Evolutionary conservation across 192 early-diverging fungal species (phyloP), one percentile per base, ranked within the genome.

Genomic region (Coemansia sp.): DNA sequence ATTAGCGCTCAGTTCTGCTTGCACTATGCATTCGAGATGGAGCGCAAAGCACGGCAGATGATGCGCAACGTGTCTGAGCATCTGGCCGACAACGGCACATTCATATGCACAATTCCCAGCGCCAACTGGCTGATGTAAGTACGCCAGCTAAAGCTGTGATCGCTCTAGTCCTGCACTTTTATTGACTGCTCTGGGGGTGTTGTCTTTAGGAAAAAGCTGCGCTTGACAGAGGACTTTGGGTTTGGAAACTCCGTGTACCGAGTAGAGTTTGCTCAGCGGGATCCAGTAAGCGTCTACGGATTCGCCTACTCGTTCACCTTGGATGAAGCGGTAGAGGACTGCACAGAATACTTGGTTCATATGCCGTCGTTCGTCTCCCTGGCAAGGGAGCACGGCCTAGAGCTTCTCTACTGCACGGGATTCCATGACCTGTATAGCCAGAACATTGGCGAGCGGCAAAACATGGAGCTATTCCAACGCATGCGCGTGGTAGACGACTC

Each of bases 1-100:
- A 92, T 96, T n/a, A 94, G 90, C 39, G 90, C 92, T 74, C 97
- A 99, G 68, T 99, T 99, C 73, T 96, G 94, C 66, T 73, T 98
- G 48, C 97, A 98, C 76, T 99, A 99, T 76, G 90, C 93, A 0
- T 98, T 96, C 66, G 92, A 94, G 62, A 83, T 86, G 3, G 95
- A 98, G 76, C 48, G 66, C 20, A 93, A 91, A 69, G 94, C 89
- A 0, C 79, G 90, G 7, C 86, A 86, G 68, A 94, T 92, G 81
- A 77, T 99, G 46, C 74, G 84, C 53, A 96, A 95, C 68, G 89
- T 96, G 8, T 78, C 90, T 0, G 64, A 71, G 9, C 82, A 87
- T 11, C 75, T 99, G 68, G 76, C 75, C 5, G 63, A 80, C 11
- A 94, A 91, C 21, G 97, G 95, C 2, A 69, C 75, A 16, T 97